Evolutionary conservation across 768 basidiomycete genomes (phyloP).

Genomic region (Suillus paluster): DNA sequence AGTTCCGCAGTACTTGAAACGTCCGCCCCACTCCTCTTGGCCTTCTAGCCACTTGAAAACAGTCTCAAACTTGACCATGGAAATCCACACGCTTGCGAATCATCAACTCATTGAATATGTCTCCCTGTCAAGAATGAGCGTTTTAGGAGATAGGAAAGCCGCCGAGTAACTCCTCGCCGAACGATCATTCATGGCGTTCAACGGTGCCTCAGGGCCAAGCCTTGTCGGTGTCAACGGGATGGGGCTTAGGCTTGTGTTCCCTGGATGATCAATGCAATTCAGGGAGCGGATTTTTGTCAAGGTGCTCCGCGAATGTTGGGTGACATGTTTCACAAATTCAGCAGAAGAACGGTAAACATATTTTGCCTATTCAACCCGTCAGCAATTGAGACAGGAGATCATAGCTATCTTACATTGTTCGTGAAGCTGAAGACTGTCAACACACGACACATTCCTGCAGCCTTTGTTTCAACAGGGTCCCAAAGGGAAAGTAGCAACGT

Average conservation of each 20-base stretch:
- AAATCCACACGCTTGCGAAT: slow-evolving; percentile 77
- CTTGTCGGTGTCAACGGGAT: neutral
- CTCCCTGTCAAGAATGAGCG: slow-evolving; percentile 16
- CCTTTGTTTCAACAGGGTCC: neutral
- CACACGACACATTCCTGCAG: slow-evolving; percentile 71
- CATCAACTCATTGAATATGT: slow-evolving; percentile 45
- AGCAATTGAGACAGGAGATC: slow-evolving; percentile 1
- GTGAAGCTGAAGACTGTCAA: slow-evolving; percentile 74
- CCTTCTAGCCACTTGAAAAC: slow-evolving; percentile 68
- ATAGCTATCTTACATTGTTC: slow-evolving; percentile 47
- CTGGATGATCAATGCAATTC: slow-evolving; percentile 40
- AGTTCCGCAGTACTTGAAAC: slow-evolving; percentile 46
- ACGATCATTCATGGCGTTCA: no score
- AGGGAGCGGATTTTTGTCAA: slow-evolving; percentile 52
- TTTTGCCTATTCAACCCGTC: slow-evolving; percentile 46
- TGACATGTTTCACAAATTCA: slow-evolving; percentile 60
- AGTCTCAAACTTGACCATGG: slow-evolving; percentile 57
- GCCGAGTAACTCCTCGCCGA: neutral
- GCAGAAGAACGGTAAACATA: slow-evolving; percentile 64
- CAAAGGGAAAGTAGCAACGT: slow-evolving; percentile 18
- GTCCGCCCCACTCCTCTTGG: slow-evolving; percentile 65
- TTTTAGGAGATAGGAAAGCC: neutral
- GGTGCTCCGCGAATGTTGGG: slow-evolving; percentile 40
- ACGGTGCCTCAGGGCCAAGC: neutral
- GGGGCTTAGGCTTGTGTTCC: slow-evolving; percentile 20